A percentile compares a stretch with the other conserved stretches of the same genome.
These are phyloP conservation scores for Aspergillus pseudonomiae DNA, from an alignment of 2,329 filamentous ascomycete species.

Conservation along the genomic window DNA sequence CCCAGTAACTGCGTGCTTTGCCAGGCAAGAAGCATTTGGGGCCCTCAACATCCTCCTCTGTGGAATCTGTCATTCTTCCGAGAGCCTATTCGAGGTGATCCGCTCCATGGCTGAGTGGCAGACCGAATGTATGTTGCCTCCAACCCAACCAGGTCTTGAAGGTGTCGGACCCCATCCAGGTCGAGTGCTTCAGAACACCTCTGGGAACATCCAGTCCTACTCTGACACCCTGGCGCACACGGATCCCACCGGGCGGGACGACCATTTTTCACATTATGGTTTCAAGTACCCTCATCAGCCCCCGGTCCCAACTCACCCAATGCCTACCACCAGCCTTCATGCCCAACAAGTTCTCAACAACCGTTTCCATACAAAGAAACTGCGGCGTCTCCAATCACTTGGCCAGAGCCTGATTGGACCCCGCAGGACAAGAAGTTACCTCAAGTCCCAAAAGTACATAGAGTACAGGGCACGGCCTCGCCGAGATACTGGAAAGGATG, in stretches of 20 bases:
- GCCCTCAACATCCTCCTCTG: conserved; percentile 34
- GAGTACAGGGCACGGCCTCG: conserved; percentile 48
- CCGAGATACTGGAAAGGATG: conserved; percentile 47
- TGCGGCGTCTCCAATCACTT: conserved; percentile 40
- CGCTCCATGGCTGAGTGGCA: conserved; percentile 47
- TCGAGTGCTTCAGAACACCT: conserved; percentile 45
- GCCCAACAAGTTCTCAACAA: conserved; percentile 33
- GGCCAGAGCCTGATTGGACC: conserved; percentile 29
- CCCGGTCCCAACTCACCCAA: conserved; percentile 29
- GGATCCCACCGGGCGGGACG: conserved; percentile 34
- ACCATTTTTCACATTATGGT: conserved; percentile 38
- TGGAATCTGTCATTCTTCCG: conserved; percentile 48
- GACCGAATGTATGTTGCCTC: conserved; percentile 42
- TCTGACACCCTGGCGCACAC: conserved; percentile 35
- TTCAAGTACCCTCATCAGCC: conserved; percentile 40
- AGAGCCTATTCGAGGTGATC: conserved; percentile 38
- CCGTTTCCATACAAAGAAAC: conserved; percentile 38
- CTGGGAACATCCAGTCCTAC: conserved; percentile 48
- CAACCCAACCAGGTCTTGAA: conserved; percentile 41
- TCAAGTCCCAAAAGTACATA: conserved; percentile 48
- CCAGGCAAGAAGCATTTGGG: conserved; percentile 42
- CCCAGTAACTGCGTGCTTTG: conserved; percentile 43
- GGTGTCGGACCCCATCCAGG: conserved; percentile 39
- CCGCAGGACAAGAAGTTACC: conserved; percentile 38
- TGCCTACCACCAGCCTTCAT: conserved; percentile 28